Percentiles rank a stretch among this genome's conserved stretches.
Evolutionary conservation across 2,329 filamentous ascomycete genomes (phyloP).

Genomic region (Pseudofabraea citricarpa): DNA sequence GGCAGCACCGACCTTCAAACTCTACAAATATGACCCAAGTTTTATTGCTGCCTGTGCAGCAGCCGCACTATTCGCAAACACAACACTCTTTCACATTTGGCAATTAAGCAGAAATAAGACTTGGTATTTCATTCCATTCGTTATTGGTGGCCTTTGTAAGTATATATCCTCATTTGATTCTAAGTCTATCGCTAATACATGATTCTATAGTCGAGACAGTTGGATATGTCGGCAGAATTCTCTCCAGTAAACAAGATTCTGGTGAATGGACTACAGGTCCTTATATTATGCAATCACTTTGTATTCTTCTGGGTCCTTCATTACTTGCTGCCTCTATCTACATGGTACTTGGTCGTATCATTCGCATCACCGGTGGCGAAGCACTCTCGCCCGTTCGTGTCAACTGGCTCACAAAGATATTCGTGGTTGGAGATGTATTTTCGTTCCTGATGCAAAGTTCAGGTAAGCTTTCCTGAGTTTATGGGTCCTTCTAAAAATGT

Average conservation of each 20-base stretch:
- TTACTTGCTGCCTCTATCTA: constrained; percentile 36
- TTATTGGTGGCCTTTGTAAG: neutral
- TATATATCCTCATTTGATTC: neutral
- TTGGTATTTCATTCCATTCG: constrained; percentile 1
- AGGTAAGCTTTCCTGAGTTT: constrained; percentile 7
- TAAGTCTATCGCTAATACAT: neutral
- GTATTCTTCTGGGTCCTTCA: constrained; percentile 33
- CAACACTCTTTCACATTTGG: neutral
- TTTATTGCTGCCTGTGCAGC: neutral
- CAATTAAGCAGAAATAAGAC: neutral
- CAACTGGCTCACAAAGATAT: constrained; percentile 40
- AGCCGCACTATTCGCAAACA: neutral
- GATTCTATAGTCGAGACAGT: constrained; percentile 32
- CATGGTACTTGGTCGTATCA: constrained; percentile 35
- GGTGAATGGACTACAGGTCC: constrained; percentile 19
- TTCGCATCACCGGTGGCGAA: constrained; percentile 32
- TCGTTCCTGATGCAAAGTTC: constrained; percentile 37
- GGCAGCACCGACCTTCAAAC: neutral
- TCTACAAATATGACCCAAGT: neutral
- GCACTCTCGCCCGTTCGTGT: constrained; percentile 33
- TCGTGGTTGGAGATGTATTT: constrained; percentile 40
- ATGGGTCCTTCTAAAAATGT: neutral
- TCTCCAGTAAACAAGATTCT: constrained; percentile 16
- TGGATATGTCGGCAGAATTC: constrained; percentile 29
- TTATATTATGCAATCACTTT: constrained; percentile 31